These are phyloP conservation scores for Amanita fuliginea DNA, from an alignment of 768 basidiomycete species.

Conservation along the genomic window DNA sequence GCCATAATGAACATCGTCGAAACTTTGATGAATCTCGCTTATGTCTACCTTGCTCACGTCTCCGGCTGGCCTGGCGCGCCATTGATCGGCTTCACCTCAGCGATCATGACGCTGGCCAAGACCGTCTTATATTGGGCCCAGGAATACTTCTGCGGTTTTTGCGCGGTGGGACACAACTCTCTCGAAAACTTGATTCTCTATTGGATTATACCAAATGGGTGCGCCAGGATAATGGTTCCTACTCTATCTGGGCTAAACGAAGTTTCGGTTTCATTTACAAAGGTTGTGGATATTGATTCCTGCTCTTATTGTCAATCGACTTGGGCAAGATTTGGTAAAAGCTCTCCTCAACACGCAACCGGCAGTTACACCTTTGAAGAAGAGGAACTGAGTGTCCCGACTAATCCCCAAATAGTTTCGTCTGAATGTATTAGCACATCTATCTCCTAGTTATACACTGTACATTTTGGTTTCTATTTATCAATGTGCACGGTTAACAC, in stretches of 20 bases:
- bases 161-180: constrained; percentile 68
- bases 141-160: constrained; percentile 70
- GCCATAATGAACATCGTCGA: constrained; percentile 76
- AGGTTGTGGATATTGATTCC: constrained; percentile 79
- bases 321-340: constrained; percentile 51
- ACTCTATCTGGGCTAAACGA: not conserved
- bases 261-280: not conserved
- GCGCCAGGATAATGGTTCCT: constrained; percentile 13
- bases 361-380: constrained; percentile 4
- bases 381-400: not conserved
- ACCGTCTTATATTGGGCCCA: constrained; percentile 75
- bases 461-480: too few species aligned
- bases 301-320: constrained; percentile 38
- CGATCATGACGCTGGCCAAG: constrained; percentile 75
- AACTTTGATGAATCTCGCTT: constrained; percentile 59
- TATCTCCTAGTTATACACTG: not conserved
- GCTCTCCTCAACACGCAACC: constrained; percentile 22
- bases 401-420: too few species aligned
- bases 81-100: constrained; percentile 62
- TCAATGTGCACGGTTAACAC: too few species aligned
- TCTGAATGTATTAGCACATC: too few species aligned
- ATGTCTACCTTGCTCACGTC: constrained; percentile 68
- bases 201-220: constrained; percentile 80
- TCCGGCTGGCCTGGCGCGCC: constrained; percentile 52
- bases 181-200: constrained; percentile 34